Base-by-base conservation (phyloP, 2,329 filamentous ascomycete genomes). In the Lasiodiplodia citricola region DNA sequence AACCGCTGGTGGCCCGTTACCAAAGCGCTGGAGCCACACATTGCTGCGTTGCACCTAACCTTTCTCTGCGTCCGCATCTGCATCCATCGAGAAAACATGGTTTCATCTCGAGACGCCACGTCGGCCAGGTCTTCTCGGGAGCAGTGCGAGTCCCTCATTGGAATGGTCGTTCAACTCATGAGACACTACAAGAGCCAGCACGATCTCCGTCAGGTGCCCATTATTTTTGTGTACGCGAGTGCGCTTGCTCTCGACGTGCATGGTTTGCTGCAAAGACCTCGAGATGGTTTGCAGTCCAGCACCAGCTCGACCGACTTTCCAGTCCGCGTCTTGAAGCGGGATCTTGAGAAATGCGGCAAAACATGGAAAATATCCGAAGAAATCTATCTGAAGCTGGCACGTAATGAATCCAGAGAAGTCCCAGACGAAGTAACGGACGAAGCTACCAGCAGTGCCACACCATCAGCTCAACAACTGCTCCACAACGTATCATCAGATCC, bases 141-240 rank as follows among this genome's bases (percentile, higher is more conserved):
- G n/a, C 54, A 57, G 16, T 31, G 54, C 44, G 44, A 47, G n/a
- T 16, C 44, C n/a, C 44, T 47, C 2, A 28, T 57, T 1, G 23
- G 18, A 35, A 57, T 35, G 18, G 31, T 57, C 25, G 31, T 28
- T 11, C 25, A 28, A 28, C 35, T 57, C 18, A 57, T 57, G 14
- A 21, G 54, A 57, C 28, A 57, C 3, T 57, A 38, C 54, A 57
- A 35, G 2, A 35, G 21, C 2, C 54, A 57, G 3, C 54, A 57
- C 10, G 54, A 35, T 7, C 54, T 57, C 28, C 28, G 35, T 4
- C 28, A 57, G 18, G 54, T 10, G 10, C 35, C 54, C n/a, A 18
- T 57, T 10, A 57, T 57, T n/a, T 57, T 57, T 18, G 54, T 57
- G 23, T 57, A 35, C n/a, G 54, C 25, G 4, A 57, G 25, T n/a